Evolutionary conservation across 2,329 filamentous ascomycete genomes (phyloP).

Genomic region (Calonectria crousiana): DNA sequence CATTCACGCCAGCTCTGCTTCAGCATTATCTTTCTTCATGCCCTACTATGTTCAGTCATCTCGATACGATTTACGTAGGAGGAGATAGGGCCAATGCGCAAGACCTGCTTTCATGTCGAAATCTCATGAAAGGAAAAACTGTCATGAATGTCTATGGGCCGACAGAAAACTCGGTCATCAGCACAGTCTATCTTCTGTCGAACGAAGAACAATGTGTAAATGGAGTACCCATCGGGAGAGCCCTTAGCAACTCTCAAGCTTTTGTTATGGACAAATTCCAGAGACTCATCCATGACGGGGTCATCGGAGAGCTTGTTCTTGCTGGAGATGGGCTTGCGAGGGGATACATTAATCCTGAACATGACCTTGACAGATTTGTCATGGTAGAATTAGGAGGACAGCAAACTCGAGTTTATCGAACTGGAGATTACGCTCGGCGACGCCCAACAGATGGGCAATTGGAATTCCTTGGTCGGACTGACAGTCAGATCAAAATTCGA

Average conservation of each 20-base stretch:
- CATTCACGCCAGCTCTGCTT: too few species aligned
- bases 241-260: not conserved
- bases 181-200: not conserved
- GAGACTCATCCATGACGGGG: conserved; percentile 29
- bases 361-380: not conserved
- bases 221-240: not conserved
- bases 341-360: not conserved
- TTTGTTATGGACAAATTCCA: not conserved
- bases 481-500: conserved; percentile 68
- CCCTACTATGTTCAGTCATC: not conserved
- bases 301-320: not conserved
- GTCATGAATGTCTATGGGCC: not conserved
- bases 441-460: conserved; percentile 32
- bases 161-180: not conserved
- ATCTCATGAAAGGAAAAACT: not conserved
- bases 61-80: not conserved
- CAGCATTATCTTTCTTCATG: too few species aligned
- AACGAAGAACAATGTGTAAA: not conserved
- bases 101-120: not conserved
- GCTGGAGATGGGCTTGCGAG: not conserved
- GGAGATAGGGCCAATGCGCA: not conserved
- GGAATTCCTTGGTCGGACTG: conserved; percentile 64
- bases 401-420: not conserved
- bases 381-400: not conserved
- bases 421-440: not conserved